Conservation (phyloP, 805 yeast species). For the Candida ficus region DNA sequence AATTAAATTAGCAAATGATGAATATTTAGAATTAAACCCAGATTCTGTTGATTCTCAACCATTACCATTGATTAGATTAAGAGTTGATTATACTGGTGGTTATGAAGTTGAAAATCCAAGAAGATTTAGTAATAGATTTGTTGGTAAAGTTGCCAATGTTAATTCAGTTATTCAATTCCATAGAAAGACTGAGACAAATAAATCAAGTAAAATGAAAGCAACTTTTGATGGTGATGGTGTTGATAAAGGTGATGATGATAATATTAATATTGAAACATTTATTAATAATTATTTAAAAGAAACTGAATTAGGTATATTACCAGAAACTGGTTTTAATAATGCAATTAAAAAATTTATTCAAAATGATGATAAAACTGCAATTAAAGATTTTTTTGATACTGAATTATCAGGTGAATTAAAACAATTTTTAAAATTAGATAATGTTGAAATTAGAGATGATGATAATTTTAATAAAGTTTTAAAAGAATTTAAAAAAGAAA, state of each 20-base stretch:
- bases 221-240: conserved; percentile 7
- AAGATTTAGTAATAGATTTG: conserved; percentile 84
- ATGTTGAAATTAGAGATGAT: conserved; percentile 31
- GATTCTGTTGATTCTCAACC: conserved; percentile 41
- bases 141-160: conserved; percentile 87
- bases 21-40: conserved; percentile 37
- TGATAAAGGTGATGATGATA: conserved; percentile 18
- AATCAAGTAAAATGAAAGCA: conserved; percentile 7
- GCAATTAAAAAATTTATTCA: conserved; percentile 71
- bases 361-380: conserved; percentile 73
- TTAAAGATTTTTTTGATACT: conserved; percentile 55
- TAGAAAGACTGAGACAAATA: conserved; percentile 34
- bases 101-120: conserved; percentile 89
- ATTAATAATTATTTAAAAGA: conserved; percentile 59
- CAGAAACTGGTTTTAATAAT: conserved; percentile 66
- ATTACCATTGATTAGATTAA: conserved; percentile 72
- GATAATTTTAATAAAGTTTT: conserved; percentile 40
- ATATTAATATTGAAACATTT: conserved; percentile 53
- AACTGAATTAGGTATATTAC: conserved; percentile 62
- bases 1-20: conserved; percentile 51
- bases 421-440: conserved; percentile 30
- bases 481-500: conserved; percentile 34
- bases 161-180: conserved; percentile 76
- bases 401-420: conserved; percentile 31
- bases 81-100: conserved; percentile 88